A percentile compares a stretch with the other conserved stretches of the same genome.
phyloP scores from a whole-genome alignment of 2,329 filamentous ascomycete species.

The Lachnellula cervina region DNA sequence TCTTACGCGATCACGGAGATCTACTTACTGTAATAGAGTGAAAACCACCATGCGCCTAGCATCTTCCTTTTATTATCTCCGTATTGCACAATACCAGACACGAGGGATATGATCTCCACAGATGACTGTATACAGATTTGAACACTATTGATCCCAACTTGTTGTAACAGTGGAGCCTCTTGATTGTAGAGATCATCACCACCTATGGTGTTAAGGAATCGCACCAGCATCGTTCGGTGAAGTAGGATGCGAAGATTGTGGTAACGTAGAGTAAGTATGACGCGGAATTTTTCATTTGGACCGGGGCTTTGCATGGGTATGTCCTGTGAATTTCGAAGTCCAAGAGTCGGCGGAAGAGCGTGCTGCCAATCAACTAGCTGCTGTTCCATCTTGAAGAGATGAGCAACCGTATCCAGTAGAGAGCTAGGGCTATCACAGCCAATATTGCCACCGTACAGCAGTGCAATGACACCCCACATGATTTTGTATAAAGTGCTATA shows the following conservation, averaged over 20 bases:
- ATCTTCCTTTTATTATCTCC: background rate
- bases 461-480: conserved; percentile 36
- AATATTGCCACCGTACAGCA: conserved; percentile 41
- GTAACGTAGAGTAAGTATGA: conserved; percentile 41
- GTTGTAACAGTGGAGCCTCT: conserved; percentile 27
- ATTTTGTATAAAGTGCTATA: conserved; percentile 33
- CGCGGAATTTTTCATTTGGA: conserved; percentile 31
- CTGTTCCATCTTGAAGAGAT: conserved; percentile 36
- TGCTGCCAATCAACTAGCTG: conserved; percentile 37
- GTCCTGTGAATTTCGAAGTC: conserved; percentile 23
- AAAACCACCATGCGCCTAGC: background rate
- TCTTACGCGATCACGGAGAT: no score
- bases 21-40: background rate
- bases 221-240: conserved; percentile 38
- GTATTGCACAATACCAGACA: conserved; percentile 4
- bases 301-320: conserved; percentile 13
- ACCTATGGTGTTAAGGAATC: conserved; percentile 31
- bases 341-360: conserved; percentile 29
- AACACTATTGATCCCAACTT: conserved; percentile 32
- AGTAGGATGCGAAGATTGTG: conserved; percentile 38
- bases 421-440: conserved; percentile 30
- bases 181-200: conserved; percentile 6
- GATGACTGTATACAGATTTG: conserved; percentile 31
- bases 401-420: conserved; percentile 30
- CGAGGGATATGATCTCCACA: conserved; percentile 33